phyloP scores from a whole-genome alignment of 1,139 yeast genomes.

The Pneumocystis wakefieldiae region DNA sequence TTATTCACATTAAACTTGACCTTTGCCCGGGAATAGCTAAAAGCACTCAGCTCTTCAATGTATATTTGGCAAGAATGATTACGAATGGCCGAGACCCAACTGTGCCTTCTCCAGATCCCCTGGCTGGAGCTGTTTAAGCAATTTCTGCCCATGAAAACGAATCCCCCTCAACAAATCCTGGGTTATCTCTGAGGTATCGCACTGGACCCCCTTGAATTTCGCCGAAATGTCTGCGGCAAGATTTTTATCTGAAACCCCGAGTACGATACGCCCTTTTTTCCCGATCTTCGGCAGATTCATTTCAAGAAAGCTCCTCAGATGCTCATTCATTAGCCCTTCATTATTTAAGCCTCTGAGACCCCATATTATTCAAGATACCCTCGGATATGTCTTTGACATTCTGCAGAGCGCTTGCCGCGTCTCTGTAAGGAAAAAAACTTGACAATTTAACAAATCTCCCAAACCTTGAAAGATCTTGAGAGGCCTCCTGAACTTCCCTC shows the following conservation, averaged over 20 bases:
- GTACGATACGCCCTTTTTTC: slow-evolving; percentile 42
- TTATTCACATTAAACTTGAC: slow-evolving; percentile 94
- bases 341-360: no score
- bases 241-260: slow-evolving; percentile 90
- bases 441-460: slow-evolving; percentile 87
- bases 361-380: slow-evolving; percentile 30
- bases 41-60: no score
- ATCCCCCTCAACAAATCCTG: slow-evolving; percentile 93
- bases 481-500: slow-evolving; percentile 87
- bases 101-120: slow-evolving; percentile 98
- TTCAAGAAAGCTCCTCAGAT: slow-evolving; percentile 76
- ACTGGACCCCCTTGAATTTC: slow-evolving; percentile 71
- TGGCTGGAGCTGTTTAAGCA: slow-evolving; percentile 78
- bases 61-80: not conserved
- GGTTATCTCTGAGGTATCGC: slow-evolving; percentile 77
- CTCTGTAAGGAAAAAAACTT: slow-evolving; percentile 89
- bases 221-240: slow-evolving; percentile 96
- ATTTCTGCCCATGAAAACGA: slow-evolving; percentile 76
- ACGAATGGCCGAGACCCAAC: slow-evolving; percentile 65
- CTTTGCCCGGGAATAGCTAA: slow-evolving; percentile 79
- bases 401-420: slow-evolving; percentile 94
- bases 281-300: slow-evolving; percentile 80
- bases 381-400: slow-evolving; percentile 96
- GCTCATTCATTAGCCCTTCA: slow-evolving; percentile 57
- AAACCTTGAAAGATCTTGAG: slow-evolving; percentile 72